phyloP scores from a whole-genome alignment of 306 rosid species.

The Vigna reflexopilosa region DNA sequence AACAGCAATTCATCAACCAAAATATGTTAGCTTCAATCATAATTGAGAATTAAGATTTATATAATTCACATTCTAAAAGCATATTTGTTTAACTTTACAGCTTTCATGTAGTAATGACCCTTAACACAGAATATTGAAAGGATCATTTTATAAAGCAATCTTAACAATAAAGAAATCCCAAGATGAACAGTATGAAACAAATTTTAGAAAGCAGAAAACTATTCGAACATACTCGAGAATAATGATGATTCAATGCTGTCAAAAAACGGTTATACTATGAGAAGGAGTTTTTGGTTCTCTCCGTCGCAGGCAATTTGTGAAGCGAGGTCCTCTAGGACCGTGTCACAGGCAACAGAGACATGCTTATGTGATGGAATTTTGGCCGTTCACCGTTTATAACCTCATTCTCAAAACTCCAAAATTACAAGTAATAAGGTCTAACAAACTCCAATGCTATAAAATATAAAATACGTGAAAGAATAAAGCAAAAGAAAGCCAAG shows the following conservation, averaged over 20 bases:
- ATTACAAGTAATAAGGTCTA: not conserved
- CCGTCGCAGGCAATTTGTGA: not conserved
- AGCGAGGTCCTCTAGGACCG: not conserved
- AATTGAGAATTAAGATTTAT: not conserved
- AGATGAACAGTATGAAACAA: not conserved
- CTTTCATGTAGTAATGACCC: not conserved
- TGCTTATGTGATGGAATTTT: not conserved
- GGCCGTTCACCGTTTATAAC: not conserved
- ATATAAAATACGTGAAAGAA: not conserved
- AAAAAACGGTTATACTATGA: not conserved
- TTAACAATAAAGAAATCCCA: not conserved
- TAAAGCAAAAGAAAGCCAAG: slow-evolving; percentile 5
- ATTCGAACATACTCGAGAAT: not conserved
- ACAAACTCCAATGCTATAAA: not conserved
- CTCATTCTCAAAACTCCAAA: not conserved
- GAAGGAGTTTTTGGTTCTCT: not conserved
- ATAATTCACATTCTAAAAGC: not conserved
- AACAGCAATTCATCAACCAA: not conserved
- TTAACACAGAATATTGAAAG: not conserved
- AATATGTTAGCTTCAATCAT: not conserved
- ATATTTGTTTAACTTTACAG: too few relatives aligned
- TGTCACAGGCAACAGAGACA: not conserved
- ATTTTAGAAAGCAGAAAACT: not conserved
- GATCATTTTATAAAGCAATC: too few relatives aligned
- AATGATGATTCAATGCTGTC: not conserved